A percentile compares a stretch with the other conserved stretches of the same genome.
Conservation (phyloP, 768 basidiomycete species). For the Russula ochroleuca region DNA sequence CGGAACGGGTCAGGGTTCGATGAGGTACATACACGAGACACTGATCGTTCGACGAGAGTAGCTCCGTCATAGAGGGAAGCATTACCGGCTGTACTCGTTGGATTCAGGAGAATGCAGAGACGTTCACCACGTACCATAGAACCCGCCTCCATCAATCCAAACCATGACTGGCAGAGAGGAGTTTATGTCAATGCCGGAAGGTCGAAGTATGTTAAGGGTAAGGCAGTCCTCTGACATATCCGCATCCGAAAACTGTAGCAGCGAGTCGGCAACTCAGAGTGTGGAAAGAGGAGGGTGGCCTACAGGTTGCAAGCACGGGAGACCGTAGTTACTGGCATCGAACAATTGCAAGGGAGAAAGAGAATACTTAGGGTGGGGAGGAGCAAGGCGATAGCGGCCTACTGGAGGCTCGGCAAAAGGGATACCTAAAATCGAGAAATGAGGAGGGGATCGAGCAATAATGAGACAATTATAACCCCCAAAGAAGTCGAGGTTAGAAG, state of each 20-base stretch:
- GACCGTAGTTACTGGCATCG: constrained; percentile 34
- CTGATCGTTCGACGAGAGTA: constrained; percentile 13
- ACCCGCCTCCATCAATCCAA: constrained; percentile 45
- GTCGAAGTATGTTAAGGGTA: constrained; percentile 45
- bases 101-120: background rate
- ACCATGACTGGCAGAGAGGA: constrained; percentile 42
- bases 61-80: constrained; percentile 13
- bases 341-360: constrained; percentile 30
- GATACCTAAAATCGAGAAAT: constrained; percentile 30
- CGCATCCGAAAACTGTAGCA: background rate
- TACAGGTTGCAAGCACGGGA: constrained; percentile 32
- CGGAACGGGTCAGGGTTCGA: background rate
- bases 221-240: constrained; percentile 46
- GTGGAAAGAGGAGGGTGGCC: background rate
- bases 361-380: constrained; percentile 29
- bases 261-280: background rate
- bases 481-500: constrained; percentile 33
- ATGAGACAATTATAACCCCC: constrained; percentile 28
- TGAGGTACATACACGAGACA: constrained; percentile 18
- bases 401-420: constrained; percentile 38
- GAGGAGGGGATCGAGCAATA: background rate
- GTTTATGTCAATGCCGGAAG: constrained; percentile 31
- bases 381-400: constrained; percentile 32
- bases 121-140: constrained; percentile 21
- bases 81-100: constrained; percentile 3